Evolutionary conservation across 208 protist genomes (phyloP).

Genomic region (Giardia duodenalis): DNA sequence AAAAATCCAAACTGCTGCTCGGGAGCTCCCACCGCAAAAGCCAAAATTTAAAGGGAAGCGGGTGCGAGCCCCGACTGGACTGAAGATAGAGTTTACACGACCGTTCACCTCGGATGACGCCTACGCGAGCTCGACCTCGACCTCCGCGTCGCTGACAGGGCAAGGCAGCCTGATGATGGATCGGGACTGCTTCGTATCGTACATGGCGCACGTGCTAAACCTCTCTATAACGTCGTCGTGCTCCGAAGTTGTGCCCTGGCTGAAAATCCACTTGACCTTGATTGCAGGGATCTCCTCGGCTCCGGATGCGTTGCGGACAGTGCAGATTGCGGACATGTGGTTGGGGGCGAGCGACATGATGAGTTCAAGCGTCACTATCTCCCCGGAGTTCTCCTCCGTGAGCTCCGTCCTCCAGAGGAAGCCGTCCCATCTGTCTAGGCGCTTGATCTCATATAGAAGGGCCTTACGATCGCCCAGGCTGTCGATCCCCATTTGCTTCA

Average conservation of each 20-base stretch:
- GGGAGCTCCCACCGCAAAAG: too few relatives aligned
- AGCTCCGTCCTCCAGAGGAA: slow-evolving; percentile 30
- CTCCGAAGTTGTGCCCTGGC: neutral
- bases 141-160: slow-evolving; percentile 24
- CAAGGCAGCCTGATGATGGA: slow-evolving; percentile 24
- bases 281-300: slow-evolving; percentile 7
- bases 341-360: slow-evolving; percentile 18
- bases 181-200: slow-evolving; percentile 26
- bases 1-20: too few relatives aligned
- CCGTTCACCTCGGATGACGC: too few relatives aligned
- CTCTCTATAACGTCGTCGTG: slow-evolving; percentile 25
- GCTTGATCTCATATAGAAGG: slow-evolving; percentile 20
- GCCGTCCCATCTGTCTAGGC: slow-evolving; percentile 29
- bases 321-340: slow-evolving; percentile 27
- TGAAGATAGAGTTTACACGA: too few relatives aligned
- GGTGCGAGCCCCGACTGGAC: too few relatives aligned
- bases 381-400: neutral
- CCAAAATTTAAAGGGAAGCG: too few relatives aligned
- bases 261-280: slow-evolving; percentile 19
- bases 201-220: neutral
- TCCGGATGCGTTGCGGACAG: neutral
- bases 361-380: slow-evolving; percentile 12
- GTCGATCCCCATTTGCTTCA: slow-evolving; percentile 25
- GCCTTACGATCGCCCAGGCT: slow-evolving; percentile 28
- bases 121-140: slow-evolving; percentile 19